A percentile compares a stretch with the other conserved stretches of the same genome.
phyloP scores from a whole-genome alignment of 495 filamentous ascomycete species.

The Aspergillus bertholletiae region DNA sequence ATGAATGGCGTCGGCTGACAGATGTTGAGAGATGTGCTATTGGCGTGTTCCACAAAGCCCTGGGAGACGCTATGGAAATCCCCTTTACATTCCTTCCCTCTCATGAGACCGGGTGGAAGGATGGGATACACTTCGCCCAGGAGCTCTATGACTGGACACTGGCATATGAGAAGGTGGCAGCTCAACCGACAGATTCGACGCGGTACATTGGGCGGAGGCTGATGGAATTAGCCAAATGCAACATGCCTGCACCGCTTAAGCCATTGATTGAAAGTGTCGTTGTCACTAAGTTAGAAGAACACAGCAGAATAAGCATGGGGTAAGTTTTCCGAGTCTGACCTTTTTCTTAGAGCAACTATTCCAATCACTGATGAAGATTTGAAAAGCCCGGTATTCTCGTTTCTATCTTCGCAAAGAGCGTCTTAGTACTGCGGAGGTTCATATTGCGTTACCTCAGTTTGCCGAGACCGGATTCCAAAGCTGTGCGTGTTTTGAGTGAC shows the following conservation, averaged over 20 bases:
- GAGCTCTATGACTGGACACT: conserved; percentile 46
- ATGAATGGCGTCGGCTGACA: conserved; percentile 39
- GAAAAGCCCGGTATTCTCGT: not conserved
- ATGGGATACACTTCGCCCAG: conserved; percentile 51
- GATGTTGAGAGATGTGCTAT: conserved; percentile 34
- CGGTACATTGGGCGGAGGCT: not conserved
- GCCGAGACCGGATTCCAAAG: conserved; percentile 32
- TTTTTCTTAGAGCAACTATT: not conserved
- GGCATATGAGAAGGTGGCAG: conserved; percentile 37
- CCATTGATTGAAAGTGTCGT: conserved; percentile 1
- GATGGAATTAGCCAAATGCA: conserved; percentile 1
- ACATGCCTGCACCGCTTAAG: not conserved
- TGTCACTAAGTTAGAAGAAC: conserved; percentile 1
- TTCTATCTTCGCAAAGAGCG: not conserved
- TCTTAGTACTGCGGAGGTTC: conserved; percentile 29
- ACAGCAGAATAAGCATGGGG: conserved; percentile 6
- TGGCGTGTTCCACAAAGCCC: conserved; percentile 38
- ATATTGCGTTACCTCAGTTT: conserved; percentile 44
- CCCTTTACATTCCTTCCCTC: conserved; percentile 21
- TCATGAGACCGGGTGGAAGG: conserved; percentile 39
- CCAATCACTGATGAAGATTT: not conserved
- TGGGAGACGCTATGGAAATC: conserved; percentile 30
- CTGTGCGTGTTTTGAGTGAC: conserved; percentile 1
- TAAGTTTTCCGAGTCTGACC: not conserved
- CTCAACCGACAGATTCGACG: conserved; percentile 4